Base-by-base conservation (phyloP, 345 rosid species). In the Xanthoceras sorbifolium region DNA sequence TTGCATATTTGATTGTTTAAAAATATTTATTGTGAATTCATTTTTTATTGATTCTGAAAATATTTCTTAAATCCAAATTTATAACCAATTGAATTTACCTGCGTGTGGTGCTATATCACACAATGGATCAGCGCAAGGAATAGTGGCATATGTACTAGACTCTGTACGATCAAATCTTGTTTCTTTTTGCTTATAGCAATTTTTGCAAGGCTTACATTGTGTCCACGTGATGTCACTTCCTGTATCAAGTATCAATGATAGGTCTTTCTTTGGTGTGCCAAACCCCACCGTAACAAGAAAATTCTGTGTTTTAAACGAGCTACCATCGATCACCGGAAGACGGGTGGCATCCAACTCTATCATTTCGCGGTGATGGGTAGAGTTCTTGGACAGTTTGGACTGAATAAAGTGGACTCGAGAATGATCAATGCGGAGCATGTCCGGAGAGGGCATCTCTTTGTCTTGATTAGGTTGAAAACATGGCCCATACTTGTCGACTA, bases 221-320 rank as follows among this genome's bases (percentile, higher is more conserved):
- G 87, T 86, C 94, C 97, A 90, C 0, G 97, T 87, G 57, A 90
- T 70, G 76, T 90, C 93, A 34, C 97, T 90, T 2, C 94, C 97
- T 0, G 94, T 90, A 73, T 90, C 97, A 26, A 89, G 87, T 23
- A 86, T 71, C 25, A 92, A 82, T 28, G 91, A 74, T 1, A 85
- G 34, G 0, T 82, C 84, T 36, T 76, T 74, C 40, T 85, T 86
- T 0, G 97, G 97, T n/a, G 86, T 84, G 62, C 94, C 97, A 6
- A 92, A 23, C 14, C 91, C 93, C 31, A 92, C 87, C 0, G 87
- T 83, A 0, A 87, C 91, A 9, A 92, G 34, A 74, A 80, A 92
- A 82, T 87, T 82, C 9, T 88, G 87, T 0, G 88, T 31, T 0
- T 87, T 93, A 8, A 91, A n/a, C 0, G 77, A 69, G 62, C 81